Evolutionary conservation across 306 rosid species (phyloP).

Genomic region (Elaeagnus macrophylla): DNA sequence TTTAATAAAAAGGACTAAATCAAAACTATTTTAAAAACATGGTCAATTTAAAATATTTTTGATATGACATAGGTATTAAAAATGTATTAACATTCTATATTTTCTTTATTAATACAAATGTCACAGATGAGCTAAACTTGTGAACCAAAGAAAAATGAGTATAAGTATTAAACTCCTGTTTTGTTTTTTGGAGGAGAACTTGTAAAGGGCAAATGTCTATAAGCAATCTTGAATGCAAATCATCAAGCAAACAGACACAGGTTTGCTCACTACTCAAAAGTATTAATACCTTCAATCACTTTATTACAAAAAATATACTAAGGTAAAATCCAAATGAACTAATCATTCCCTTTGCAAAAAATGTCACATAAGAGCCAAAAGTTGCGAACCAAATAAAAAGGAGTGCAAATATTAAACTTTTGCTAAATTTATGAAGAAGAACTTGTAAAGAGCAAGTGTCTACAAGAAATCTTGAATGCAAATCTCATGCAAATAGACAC

Average conservation of each 20-base stretch:
- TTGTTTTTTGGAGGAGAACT: slow-evolving; percentile 27
- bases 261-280: slow-evolving; percentile 27
- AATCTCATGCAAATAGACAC: slow-evolving; percentile 23
- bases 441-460: slow-evolving; percentile 13
- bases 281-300: not conserved
- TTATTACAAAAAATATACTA: not conserved
- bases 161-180: slow-evolving; percentile 47
- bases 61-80: too few relatives aligned
- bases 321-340: not conserved
- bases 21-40: too few relatives aligned
- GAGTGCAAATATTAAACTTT: slow-evolving; percentile 43
- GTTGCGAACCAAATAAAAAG: slow-evolving; percentile 36
- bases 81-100: too few relatives aligned
- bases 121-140: slow-evolving; percentile 60
- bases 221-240: slow-evolving; percentile 14
- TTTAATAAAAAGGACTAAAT: too few relatives aligned
- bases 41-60: too few relatives aligned
- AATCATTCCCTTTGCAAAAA: not conserved
- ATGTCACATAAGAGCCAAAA: slow-evolving; percentile 54
- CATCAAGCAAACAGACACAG: slow-evolving; percentile 20
- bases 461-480: slow-evolving; percentile 10
- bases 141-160: slow-evolving; percentile 22
- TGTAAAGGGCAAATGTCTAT: slow-evolving; percentile 14
- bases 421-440: slow-evolving; percentile 31
- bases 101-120: slow-evolving; percentile 14